Evolutionary conservation across 140 eudicot genomes (phyloP), one percentile per base, ranked within the genome.

Genomic region (Senecio squalidus): DNA sequence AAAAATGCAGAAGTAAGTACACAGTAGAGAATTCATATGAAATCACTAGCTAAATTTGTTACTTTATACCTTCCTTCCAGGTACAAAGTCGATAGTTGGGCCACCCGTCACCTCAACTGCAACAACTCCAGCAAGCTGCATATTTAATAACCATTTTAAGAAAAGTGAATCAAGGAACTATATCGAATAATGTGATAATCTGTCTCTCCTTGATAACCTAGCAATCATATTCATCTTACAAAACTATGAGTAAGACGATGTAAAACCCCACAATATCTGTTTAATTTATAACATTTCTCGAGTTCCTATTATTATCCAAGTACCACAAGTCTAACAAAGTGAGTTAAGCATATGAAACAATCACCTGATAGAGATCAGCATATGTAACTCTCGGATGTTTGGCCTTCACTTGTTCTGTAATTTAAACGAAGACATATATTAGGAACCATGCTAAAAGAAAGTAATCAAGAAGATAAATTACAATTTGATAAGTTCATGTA

Each of bases 91-190:
- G 25, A 92, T 75, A 16, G 78, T 77, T 33, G 99, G 99, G 60
- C 99, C 99, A 47, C 99, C 99, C 13, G 99, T 79, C 44, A 92
- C 81, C 75, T 92, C 99, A 71, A 92, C 96, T 4, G 99, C 96
- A 57, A 88, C 94, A 25, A 92, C 95, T 20, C 99, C 99, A 46
- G 99, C 96, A 64, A 92, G 96, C 99, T 92, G 84, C 70, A 57
- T 54, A 68, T 47, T 41, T 47, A 26, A 16, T 43, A 9, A 43
- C 44, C 27, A 44, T 18, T 30, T 29, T 58, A 25, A 23, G 39
- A 39, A 2, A 22, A 11, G 10, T 20, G 50, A 29, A 20, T 11
- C 3, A 25, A 17, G 24, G 26, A 43, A 8, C 28, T 7, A n/a
- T n/a, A n/a, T n/a, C n/a, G n/a, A n/a, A n/a, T n/a, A n/a, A n/a